Evolutionary conservation across 345 rosid species (phyloP).

Genomic region (Ceriops decandra): DNA sequence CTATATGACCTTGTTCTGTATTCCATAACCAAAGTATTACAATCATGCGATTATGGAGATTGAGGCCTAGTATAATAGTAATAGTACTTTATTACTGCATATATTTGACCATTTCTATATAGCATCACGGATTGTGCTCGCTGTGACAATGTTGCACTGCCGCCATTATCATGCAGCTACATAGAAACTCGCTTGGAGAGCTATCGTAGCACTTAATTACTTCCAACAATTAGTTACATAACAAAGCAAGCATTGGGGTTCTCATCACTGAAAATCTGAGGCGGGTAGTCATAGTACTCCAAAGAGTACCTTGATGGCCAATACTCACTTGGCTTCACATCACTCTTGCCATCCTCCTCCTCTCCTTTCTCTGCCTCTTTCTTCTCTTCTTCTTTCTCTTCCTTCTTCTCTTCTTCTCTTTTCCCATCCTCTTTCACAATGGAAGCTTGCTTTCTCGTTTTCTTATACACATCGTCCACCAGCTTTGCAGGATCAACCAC

Average conservation of each 20-base stretch:
- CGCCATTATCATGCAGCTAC: no score
- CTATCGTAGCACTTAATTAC: not conserved
- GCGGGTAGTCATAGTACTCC: slow-evolving; percentile 37
- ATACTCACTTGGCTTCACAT: slow-evolving; percentile 44
- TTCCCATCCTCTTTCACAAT: slow-evolving; percentile 46
- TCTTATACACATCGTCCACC: slow-evolving; percentile 44
- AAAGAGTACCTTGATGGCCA: slow-evolving; percentile 36
- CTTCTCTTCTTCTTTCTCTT: slow-evolving; percentile 28
- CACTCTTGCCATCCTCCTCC: slow-evolving; percentile 33
- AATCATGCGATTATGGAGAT: no score
- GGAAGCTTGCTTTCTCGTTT: slow-evolving; percentile 49
- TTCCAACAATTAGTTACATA: slow-evolving; percentile 32
- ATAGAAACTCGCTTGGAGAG: not conserved
- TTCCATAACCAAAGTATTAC: no score
- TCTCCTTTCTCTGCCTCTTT: slow-evolving; percentile 17
- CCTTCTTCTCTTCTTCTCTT: slow-evolving; percentile 41
- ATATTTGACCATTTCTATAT: no score
- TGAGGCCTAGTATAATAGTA: no score
- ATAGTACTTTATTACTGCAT: no score
- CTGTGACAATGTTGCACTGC: no score
- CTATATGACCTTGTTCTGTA: no score
- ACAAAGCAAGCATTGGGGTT: slow-evolving; percentile 66
- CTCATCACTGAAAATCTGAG: slow-evolving; percentile 64
- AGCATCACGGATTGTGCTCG: no score
- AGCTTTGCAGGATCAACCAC: slow-evolving; percentile 50